A percentile compares a stretch with the other conserved stretches of the same genome.
These are phyloP conservation scores for Amaranthus cruentus DNA, from an alignment of 148 eudicot species.

Conservation along the genomic window DNA sequence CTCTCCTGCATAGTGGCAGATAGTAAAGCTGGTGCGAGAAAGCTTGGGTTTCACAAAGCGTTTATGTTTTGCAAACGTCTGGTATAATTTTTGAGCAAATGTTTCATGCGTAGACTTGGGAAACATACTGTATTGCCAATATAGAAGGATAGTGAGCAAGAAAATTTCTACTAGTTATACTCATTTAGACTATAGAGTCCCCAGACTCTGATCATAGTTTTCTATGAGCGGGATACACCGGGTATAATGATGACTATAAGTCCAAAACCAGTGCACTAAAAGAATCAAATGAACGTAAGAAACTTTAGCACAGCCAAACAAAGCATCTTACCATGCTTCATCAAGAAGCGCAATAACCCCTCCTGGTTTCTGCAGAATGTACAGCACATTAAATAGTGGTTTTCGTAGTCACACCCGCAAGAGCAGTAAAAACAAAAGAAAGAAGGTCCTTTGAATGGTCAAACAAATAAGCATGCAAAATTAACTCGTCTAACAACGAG, in stretches of 20 bases:
- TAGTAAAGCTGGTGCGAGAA: conserved; percentile 94
- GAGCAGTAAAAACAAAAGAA: neutral
- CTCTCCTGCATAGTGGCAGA: conserved; percentile 96
- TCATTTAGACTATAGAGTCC: neutral
- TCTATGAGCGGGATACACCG: too few species aligned
- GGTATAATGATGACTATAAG: too few species aligned
- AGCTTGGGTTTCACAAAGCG: conserved; percentile 97
- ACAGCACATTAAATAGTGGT: conserved; percentile 2
- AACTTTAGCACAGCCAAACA: neutral
- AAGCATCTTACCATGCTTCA: conserved; percentile 79
- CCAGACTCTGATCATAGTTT: too few species aligned
- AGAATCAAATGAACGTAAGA: neutral
- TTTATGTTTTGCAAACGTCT: conserved; percentile 73
- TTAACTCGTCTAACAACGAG: conserved; percentile 1
- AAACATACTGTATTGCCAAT: conserved; percentile 75
- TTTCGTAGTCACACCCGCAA: neutral
- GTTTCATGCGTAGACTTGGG: conserved; percentile 99
- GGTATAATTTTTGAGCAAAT: conserved; percentile 96
- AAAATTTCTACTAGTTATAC: neutral
- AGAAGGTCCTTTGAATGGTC: conserved; percentile 2
- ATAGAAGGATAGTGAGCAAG: conserved; percentile 4
- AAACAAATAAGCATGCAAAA: neutral
- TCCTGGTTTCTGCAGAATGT: conserved; percentile 85
- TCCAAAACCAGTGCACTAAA: neutral
- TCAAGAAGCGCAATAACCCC: conserved; percentile 94